A percentile compares a stretch with the other conserved stretches of the same genome.
Evolutionary conservation across 257 asterid species (phyloP).

Genomic region (Nicotiana noctiflora): DNA sequence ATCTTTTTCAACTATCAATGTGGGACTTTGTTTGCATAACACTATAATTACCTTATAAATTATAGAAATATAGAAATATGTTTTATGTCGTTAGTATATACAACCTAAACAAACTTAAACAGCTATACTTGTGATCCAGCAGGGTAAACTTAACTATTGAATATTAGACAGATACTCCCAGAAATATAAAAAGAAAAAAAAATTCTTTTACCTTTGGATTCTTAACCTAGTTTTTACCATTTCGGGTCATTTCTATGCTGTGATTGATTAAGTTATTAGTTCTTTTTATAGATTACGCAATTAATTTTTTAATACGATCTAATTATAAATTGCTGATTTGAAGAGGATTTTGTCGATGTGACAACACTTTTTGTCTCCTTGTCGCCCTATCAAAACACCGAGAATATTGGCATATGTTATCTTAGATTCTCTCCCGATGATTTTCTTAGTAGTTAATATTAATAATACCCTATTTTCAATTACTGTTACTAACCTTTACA

Average conservation of each 20-base stretch:
- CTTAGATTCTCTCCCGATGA: background rate
- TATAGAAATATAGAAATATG: no score
- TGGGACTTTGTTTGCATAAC: no score
- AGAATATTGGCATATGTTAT: conserved; percentile 53
- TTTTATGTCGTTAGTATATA: no score
- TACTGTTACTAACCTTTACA: background rate
- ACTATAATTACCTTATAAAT: no score
- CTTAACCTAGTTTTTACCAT: conserved; percentile 14
- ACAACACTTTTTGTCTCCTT: conserved; percentile 56
- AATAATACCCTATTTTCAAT: background rate
- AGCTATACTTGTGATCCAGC: no score
- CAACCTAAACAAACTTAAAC: no score
- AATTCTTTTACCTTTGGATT: conserved; percentile 8
- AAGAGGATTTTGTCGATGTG: conserved; percentile 36
- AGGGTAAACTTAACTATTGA: no score
- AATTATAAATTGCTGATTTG: conserved; percentile 11
- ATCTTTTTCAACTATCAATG: no score
- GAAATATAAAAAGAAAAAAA: no score
- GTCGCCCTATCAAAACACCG: conserved; percentile 60
- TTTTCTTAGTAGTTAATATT: background rate
- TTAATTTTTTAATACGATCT: background rate
- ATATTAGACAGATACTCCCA: background rate
- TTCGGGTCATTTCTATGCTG: conserved; percentile 27
- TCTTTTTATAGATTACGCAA: background rate
- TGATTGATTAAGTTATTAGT: conserved; percentile 13